phyloP scores from a whole-genome alignment of 345 rosid species.

The Camelina hispida region DNA sequence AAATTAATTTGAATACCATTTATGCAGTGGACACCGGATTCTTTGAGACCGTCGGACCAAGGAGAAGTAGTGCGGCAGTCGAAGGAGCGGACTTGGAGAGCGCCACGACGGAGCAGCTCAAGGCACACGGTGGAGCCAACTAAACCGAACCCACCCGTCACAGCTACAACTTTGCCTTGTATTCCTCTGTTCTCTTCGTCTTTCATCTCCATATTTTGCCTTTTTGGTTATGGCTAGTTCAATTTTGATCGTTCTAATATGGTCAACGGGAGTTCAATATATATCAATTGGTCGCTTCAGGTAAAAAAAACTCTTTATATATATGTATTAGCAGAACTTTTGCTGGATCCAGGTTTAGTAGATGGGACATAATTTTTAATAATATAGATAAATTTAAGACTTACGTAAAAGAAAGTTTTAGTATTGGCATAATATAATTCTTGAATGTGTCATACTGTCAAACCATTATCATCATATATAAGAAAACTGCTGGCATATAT shows the following conservation, averaged over 20 bases:
- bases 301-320: too few relatives aligned
- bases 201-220: constrained; percentile 17
- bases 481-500: neutral
- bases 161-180: constrained; percentile 64
- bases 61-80: constrained; percentile 65
- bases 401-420: neutral
- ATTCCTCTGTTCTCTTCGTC: constrained; percentile 70
- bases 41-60: constrained; percentile 57
- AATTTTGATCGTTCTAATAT: constrained; percentile 5
- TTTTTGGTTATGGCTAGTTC: neutral
- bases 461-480: neutral
- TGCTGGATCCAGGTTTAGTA: neutral
- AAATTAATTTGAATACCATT: constrained; percentile 48
- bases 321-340: neutral
- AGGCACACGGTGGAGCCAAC: constrained; percentile 76
- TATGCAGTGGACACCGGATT: constrained; percentile 59
- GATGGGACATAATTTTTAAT: neutral
- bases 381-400: neutral
- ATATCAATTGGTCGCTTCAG: too few relatives aligned
- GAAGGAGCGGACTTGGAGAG: constrained; percentile 72
- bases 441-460: neutral
- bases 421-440: neutral
- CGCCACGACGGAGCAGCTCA: constrained; percentile 78
- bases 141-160: constrained; percentile 81
- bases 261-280: constrained; percentile 20